These are phyloP conservation scores for Malbranchea zuffiana DNA, from an alignment of 2,329 filamentous ascomycete species.

Conservation along the genomic window DNA sequence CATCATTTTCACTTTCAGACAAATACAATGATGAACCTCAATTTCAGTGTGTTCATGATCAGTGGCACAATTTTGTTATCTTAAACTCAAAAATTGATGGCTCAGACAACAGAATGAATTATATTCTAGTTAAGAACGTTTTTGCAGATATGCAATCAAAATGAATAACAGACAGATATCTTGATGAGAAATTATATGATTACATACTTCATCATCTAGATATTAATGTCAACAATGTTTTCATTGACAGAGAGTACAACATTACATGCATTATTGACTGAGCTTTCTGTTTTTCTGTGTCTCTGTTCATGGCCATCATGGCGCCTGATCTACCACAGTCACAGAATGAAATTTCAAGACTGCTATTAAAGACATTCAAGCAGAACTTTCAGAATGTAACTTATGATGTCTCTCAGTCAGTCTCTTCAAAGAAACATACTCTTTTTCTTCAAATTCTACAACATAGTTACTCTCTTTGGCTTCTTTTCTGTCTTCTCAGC, in stretches of 20 bases:
- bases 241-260: conserved; percentile 25
- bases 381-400: conserved; percentile 11
- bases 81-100: conserved; percentile 18
- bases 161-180: background rate
- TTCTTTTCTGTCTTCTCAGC: conserved; percentile 16
- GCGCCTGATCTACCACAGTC: conserved; percentile 19
- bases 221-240: conserved; percentile 32
- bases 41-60: conserved; percentile 14
- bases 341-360: conserved; percentile 15
- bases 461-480: conserved; percentile 12
- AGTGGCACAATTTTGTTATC: conserved; percentile 21
- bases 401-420: background rate
- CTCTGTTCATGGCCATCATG: conserved; percentile 16
- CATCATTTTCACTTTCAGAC: conserved; percentile 5
- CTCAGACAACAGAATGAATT: conserved; percentile 20
- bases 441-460: conserved; percentile 8
- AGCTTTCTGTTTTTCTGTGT: conserved; percentile 19
- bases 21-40: conserved; percentile 9
- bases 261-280: conserved; percentile 27
- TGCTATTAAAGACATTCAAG: conserved; percentile 10
- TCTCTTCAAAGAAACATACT: background rate
- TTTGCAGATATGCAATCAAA: conserved; percentile 15
- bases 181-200: no score
- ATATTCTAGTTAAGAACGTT: conserved; percentile 17
- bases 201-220: conserved; percentile 24